Evolutionary conservation across 345 rosid species (phyloP).

Genomic region (Boechera divaricarpa): DNA sequence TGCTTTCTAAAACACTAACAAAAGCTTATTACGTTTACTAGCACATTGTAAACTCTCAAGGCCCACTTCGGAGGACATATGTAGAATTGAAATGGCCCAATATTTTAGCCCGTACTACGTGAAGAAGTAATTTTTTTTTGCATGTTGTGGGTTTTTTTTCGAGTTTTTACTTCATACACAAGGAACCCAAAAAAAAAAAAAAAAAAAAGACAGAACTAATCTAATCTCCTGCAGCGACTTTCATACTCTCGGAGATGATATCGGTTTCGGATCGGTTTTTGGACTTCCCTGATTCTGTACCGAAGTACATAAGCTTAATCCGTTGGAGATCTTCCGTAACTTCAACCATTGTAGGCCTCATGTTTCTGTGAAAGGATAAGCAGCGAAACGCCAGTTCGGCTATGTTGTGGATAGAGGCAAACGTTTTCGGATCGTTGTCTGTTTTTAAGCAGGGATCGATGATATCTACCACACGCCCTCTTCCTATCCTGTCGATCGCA

Average conservation of each 20-base stretch:
- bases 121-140: neutral
- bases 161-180: conserved; percentile 21
- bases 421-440: conserved; percentile 51
- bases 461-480: conserved; percentile 59
- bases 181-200: neutral
- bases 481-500: conserved; percentile 62
- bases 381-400: conserved; percentile 83
- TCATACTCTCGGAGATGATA: neutral
- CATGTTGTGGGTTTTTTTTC: neutral
- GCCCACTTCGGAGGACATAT: conserved; percentile 1
- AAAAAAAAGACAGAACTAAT: neutral
- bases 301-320: conserved; percentile 44
- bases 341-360: conserved; percentile 73
- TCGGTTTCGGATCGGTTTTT: conserved; percentile 4
- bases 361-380: conserved; percentile 67
- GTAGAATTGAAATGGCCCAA: neutral
- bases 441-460: conserved; percentile 57
- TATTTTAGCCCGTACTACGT: neutral
- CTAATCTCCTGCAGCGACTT: neutral
- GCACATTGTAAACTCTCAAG: neutral
- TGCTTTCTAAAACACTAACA: neutral
- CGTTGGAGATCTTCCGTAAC: conserved; percentile 60
- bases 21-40: neutral
- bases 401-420: conserved; percentile 53
- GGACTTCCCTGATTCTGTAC: conserved; percentile 10